A percentile compares a stretch with the other conserved stretches of the same genome.
These are phyloP conservation scores for Nakataea oryzae DNA, from an alignment of 2,329 filamentous ascomycete species.

Conservation along the genomic window DNA sequence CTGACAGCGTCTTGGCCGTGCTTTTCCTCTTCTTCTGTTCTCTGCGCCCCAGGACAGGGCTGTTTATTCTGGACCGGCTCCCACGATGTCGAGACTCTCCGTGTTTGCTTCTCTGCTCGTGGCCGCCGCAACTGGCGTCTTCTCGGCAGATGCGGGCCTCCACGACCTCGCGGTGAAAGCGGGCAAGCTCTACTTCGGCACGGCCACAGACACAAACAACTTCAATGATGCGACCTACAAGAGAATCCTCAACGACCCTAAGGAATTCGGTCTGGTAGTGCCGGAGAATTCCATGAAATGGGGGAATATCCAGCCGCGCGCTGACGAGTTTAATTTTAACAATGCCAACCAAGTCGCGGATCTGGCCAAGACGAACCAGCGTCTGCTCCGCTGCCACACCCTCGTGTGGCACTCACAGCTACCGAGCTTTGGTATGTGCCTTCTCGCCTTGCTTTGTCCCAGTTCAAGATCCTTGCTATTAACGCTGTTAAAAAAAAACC, in stretches of 20 bases:
- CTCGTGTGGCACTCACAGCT: slow-evolving; percentile 33
- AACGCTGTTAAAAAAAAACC: not conserved
- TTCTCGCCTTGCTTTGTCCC: not conserved
- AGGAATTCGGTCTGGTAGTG: slow-evolving; percentile 47
- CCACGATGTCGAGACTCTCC: not conserved
- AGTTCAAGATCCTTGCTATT: not conserved
- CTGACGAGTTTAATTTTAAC: slow-evolving; percentile 40
- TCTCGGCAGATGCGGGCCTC: slow-evolving; percentile 18
- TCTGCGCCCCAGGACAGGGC: not conserved
- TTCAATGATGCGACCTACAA: slow-evolving; percentile 36
- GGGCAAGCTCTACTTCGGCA: slow-evolving; percentile 44
- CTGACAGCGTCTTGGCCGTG: not conserved
- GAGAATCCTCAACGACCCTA: slow-evolving; percentile 33
- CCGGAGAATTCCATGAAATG: slow-evolving; percentile 46
- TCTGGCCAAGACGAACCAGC: slow-evolving; percentile 20
- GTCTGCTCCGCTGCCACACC: slow-evolving; percentile 45
- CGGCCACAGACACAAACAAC: slow-evolving; percentile 43
- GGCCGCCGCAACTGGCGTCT: not conserved
- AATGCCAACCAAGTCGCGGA: slow-evolving; percentile 30
- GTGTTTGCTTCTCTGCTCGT: not conserved
- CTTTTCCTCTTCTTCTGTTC: not conserved
- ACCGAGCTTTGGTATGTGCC: slow-evolving; percentile 27
- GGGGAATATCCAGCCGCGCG: slow-evolving; percentile 42
- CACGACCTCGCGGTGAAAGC: slow-evolving; percentile 34
- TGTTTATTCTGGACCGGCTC: not conserved